phyloP scores from a whole-genome alignment of 345 rosid species.

The Microcos paniculata region DNA sequence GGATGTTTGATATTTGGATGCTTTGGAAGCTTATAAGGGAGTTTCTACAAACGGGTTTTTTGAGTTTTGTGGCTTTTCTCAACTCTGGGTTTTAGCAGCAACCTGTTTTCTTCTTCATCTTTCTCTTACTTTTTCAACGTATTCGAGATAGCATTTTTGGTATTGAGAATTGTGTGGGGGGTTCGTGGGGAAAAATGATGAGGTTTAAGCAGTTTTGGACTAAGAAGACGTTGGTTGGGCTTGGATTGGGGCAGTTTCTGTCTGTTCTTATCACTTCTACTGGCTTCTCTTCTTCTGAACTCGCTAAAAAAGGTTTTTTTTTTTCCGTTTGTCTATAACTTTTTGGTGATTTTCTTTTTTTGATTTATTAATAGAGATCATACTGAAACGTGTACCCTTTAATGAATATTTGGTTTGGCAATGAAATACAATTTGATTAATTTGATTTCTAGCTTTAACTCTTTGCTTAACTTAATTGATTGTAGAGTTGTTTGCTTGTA shows the following conservation, averaged over 20 bases:
- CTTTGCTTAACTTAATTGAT: background rate
- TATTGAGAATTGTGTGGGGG: background rate
- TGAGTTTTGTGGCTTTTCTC: background rate
- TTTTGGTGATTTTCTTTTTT: background rate
- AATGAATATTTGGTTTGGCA: background rate
- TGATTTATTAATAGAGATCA: background rate
- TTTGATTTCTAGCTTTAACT: background rate
- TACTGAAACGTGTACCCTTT: background rate
- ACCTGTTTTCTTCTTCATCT: too few species aligned
- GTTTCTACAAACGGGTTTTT: background rate
- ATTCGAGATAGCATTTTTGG: background rate
- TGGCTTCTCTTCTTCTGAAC: slow-evolving; percentile 54
- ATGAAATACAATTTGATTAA: background rate
- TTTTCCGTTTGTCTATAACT: background rate
- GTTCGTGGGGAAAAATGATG: slow-evolving; percentile 24
- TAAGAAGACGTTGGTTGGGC: slow-evolving; percentile 60
- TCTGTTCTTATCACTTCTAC: slow-evolving; percentile 60
- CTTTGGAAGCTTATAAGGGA: background rate
- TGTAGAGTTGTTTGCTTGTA: background rate
- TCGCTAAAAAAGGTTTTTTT: slow-evolving; percentile 60
- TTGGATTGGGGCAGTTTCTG: slow-evolving; percentile 74
- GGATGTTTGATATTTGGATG: background rate
- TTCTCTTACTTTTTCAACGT: background rate
- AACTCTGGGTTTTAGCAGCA: background rate
- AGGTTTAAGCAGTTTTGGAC: slow-evolving; percentile 44